Evolutionary conservation across 176 grass and related monocot species (phyloP), one percentile per base, ranked within the genome.

Genomic region (Cenchrus purpureus): DNA sequence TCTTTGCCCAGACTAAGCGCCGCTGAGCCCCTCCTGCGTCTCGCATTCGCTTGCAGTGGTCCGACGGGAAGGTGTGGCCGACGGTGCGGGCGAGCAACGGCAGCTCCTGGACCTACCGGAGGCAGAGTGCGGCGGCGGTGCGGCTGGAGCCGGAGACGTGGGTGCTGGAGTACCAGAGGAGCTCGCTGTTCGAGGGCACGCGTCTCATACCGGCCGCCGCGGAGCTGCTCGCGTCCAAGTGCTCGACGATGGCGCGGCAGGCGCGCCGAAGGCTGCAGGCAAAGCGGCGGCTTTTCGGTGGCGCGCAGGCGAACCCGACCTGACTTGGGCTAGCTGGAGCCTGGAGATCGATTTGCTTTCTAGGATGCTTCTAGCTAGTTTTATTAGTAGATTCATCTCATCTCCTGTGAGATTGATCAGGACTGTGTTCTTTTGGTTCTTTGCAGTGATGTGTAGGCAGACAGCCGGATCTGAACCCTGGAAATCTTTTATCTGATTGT

Each of bases 141-240:
- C 85, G 87, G 64, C 71, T 99, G 40, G 84, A 94, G 25, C 76
- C 86, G 8, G 62, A 91, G 60, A 99, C 94, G 10, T 99, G 92
- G 97, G 88, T 99, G 4, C 76, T 94, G 76, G 97, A 97, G 84
- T 96, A 99, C 70, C 85, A 89, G 79, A 88, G 87, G 73, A 91
- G 86, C 49, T 76, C 80, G 44, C 31, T 94, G 13, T 92, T 99
- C 64, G 87, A 94, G 83, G 94, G 92, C 16, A 88, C 82, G 4
- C 91, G 90, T 74, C 62, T 99, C 85, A 77, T 99, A 6, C 90
- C 90, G 6, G 40, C 90, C 43, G 74, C 85, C 4, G 79, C 68
- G 48, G 91, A 97, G 72, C 68, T 90, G 14, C 32, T 91, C 53
- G 32, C n/a, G 49, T 89, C 73, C 31, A 91, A 78, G 86, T 67